A percentile compares a stretch with the other conserved stretches of the same genome.
phyloP scores from a whole-genome alignment of 768 basidiomycete genomes.

The Lentinula raphanica region DNA sequence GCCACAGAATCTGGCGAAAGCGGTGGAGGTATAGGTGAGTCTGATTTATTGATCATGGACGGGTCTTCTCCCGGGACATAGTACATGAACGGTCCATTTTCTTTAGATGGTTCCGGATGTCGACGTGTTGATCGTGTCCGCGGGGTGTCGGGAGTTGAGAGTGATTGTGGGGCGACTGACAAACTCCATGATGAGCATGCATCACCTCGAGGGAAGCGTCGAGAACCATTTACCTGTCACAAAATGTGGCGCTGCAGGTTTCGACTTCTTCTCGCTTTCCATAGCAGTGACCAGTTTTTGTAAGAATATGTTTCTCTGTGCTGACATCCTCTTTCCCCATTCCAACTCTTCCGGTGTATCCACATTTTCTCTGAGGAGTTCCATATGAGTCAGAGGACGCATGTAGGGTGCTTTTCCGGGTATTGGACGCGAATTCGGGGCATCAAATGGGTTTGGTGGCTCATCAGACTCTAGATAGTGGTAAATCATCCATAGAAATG shows the following conservation, averaged over 20 bases:
- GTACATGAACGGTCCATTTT: conserved; percentile 41
- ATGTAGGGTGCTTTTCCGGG: conserved; percentile 63
- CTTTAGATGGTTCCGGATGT: conserved; percentile 29
- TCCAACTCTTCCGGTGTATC: conserved; percentile 74
- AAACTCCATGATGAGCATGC: background rate
- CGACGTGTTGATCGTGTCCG: conserved; percentile 1
- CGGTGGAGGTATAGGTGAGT: background rate
- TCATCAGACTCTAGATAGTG: conserved; percentile 71
- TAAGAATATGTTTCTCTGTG: conserved; percentile 64
- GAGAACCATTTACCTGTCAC: conserved; percentile 34
- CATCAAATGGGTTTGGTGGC: conserved; percentile 69
- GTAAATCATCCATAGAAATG: conserved; percentile 81
- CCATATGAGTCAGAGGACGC: conserved; percentile 47
- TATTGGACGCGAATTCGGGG: conserved; percentile 52
- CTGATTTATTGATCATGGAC: conserved; percentile 16
- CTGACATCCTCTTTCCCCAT: conserved; percentile 74
- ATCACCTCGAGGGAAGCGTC: background rate
- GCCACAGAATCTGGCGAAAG: background rate
- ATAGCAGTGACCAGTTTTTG: conserved; percentile 57
- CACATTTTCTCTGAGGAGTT: conserved; percentile 64
- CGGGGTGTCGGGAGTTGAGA: conserved; percentile 22
- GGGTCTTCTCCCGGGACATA: conserved; percentile 40
- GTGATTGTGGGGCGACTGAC: conserved; percentile 1
- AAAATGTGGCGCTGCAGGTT: conserved; percentile 36
- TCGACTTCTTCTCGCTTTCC: conserved; percentile 47